phyloP scores from a whole-genome alignment of 768 basidiomycete genomes.

The Suillus paluster region DNA sequence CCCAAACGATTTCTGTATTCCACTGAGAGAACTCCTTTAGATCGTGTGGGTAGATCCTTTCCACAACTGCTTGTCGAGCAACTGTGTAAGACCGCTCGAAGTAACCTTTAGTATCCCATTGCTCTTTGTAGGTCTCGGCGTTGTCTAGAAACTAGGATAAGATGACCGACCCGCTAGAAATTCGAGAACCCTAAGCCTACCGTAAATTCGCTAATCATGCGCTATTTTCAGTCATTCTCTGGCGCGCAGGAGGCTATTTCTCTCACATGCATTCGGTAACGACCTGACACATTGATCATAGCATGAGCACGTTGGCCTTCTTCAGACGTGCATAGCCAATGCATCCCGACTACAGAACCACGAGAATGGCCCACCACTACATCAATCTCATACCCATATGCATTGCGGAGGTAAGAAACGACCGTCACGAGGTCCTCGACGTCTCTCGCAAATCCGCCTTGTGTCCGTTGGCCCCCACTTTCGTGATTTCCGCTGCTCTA shows the following conservation, averaged over 20 bases:
- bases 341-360: slow-evolving; percentile 67
- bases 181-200: slow-evolving; percentile 16
- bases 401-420: slow-evolving; percentile 59
- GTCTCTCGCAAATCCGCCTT: slow-evolving; percentile 63
- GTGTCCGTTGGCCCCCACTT: slow-evolving; percentile 66
- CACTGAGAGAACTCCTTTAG: slow-evolving; percentile 63
- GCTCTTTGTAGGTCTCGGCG: slow-evolving; percentile 46
- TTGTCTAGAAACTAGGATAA: slow-evolving; percentile 23
- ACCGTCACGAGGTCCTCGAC: slow-evolving; percentile 69
- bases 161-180: not conserved
- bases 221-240: slow-evolving; percentile 11
- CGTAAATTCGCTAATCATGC: slow-evolving; percentile 29
- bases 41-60: slow-evolving; percentile 60
- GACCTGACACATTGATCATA: slow-evolving; percentile 75
- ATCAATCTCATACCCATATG: slow-evolving; percentile 70
- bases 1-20: slow-evolving; percentile 72
- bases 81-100: slow-evolving; percentile 69
- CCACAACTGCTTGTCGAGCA: slow-evolving; percentile 60
- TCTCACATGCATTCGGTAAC: slow-evolving; percentile 81
- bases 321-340: slow-evolving; percentile 69
- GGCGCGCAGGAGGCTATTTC: not conserved
- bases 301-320: slow-evolving; percentile 60
- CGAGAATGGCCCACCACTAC: slow-evolving; percentile 81
- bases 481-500: slow-evolving; percentile 73
- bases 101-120: slow-evolving; percentile 60